Base-by-base conservation (phyloP, 257 asterid species). In the Solanum medicagineum region DNA sequence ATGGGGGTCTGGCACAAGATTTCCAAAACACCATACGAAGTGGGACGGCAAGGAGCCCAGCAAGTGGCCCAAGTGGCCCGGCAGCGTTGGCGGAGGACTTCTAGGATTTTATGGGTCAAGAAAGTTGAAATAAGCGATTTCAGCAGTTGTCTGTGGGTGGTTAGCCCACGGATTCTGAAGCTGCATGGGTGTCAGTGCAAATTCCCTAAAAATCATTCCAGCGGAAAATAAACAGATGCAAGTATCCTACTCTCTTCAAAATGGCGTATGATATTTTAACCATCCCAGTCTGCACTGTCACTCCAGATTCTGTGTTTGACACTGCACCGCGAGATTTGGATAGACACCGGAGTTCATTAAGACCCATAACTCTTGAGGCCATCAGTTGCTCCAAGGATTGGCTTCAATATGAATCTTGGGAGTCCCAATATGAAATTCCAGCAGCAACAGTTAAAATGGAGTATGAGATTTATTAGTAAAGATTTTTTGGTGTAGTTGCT, bases 201-300 rank as follows among this genome's bases (percentile, higher is more conserved):
- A 29, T 29, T 29, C 3, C 32, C 32, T 3, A 29, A 29, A 29
- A 29, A 29, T 29, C 3, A 29, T 29, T 29, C 3, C 0, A 29
- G 98, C 95, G 99, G 99, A 93, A 85, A 80, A 70, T 60, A 9
- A 92, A 92, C 53, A 87, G 89, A 74, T 24, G 40, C 7, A 91
- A 87, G 86, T 96, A 93, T 87, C 98, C 98, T 2, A 91, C 90
- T 42, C 80, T 96, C 42, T 90, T 97, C 1, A 93, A 86, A 85
- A 89, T 96, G 94, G 99, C 99, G 12, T 87, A 86, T 1, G 99
- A 95, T 84, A 87, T 96, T 83, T 83, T 96, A 84, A 90, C 95
- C 14, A 92, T 96, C 80, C 98, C 99, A 0, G 85, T 95, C 55
- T 90, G 95, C 8, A 92, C 95, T 13, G 86, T 89, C 26, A 84